These are phyloP conservation scores for Recurvomyces mirabilis DNA, from an alignment of 495 filamentous ascomycete genomes.

Conservation along the genomic window DNA sequence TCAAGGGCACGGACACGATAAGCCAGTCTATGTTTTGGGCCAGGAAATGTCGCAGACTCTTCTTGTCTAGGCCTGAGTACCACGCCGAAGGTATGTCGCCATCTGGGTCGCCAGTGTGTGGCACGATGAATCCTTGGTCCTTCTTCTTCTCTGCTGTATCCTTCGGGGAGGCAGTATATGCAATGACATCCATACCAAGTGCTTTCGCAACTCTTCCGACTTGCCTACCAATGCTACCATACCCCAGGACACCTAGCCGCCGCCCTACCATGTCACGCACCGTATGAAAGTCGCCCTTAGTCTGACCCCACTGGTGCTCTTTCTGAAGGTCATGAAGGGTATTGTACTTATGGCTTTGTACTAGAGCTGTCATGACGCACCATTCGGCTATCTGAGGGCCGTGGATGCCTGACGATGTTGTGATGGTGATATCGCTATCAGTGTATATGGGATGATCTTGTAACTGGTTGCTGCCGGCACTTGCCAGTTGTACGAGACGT, in stretches of 20 bases:
- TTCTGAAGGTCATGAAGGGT: constrained; percentile 41
- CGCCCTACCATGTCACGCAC: constrained; percentile 43
- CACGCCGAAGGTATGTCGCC: constrained; percentile 59
- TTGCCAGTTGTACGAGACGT: constrained; percentile 62
- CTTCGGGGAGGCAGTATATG: constrained; percentile 61
- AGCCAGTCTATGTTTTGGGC: constrained; percentile 60
- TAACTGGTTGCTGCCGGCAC: constrained; percentile 64
- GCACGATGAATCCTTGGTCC: constrained; percentile 58
- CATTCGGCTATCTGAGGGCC: constrained; percentile 82
- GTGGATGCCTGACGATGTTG: constrained; percentile 66
- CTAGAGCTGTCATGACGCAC: constrained; percentile 49
- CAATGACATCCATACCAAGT: constrained; percentile 70
- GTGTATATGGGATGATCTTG: constrained; percentile 51
- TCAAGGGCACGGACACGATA: constrained; percentile 64
- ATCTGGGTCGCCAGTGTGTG: constrained; percentile 66
- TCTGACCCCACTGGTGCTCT: constrained; percentile 39
- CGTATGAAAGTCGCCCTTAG: constrained; percentile 23
- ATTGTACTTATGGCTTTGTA: constrained; percentile 44
- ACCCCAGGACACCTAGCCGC: constrained; percentile 65
- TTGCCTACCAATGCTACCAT: constrained; percentile 74
- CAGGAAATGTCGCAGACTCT: constrained; percentile 54
- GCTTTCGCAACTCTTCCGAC: constrained; percentile 56
- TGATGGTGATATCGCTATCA: constrained; percentile 51
- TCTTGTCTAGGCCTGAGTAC: constrained; percentile 56
- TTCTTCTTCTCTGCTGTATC: constrained; percentile 43